Percentiles rank a stretch among this genome's conserved stretches.
These are phyloP conservation scores for Purshia tridentata DNA, from an alignment of 306 rosid genomes.

Conservation along the genomic window DNA sequence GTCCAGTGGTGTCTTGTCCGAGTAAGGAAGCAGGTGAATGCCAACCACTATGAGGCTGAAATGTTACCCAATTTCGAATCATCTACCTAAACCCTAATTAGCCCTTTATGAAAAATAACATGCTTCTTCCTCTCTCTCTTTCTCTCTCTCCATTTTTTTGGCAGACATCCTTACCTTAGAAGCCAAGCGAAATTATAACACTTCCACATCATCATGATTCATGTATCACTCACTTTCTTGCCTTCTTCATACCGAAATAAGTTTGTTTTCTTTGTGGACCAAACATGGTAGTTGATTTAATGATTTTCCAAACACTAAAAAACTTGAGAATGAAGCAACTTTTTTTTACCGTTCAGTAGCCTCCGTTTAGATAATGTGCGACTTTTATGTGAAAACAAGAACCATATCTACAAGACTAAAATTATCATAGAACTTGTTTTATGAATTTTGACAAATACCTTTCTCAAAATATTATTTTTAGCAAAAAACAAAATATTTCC, in stretches of 20 bases:
- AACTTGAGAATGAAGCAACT: neutral
- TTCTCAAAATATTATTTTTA: no score
- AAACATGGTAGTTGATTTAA: constrained; percentile 1
- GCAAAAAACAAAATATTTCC: no score
- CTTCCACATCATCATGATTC: constrained; percentile 20
- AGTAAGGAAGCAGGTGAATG: constrained; percentile 31
- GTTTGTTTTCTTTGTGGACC: neutral
- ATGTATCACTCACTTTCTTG: constrained; percentile 26
- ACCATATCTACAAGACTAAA: no score
- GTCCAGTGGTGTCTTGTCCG: constrained; percentile 7
- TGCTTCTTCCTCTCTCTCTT: neutral
- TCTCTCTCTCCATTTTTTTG: no score
- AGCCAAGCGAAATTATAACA: constrained; percentile 53
- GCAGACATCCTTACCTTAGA: constrained; percentile 50
- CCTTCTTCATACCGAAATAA: constrained; percentile 15
- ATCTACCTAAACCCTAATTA: constrained; percentile 33
- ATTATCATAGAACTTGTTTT: no score
- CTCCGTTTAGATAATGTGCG: neutral
- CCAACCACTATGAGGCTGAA: constrained; percentile 46
- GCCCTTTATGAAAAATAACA: constrained; percentile 33
- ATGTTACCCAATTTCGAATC: constrained; percentile 42
- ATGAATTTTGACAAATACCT: no score
- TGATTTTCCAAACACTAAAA: neutral
- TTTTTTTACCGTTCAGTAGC: neutral
- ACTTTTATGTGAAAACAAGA: no score